Conservation (phyloP, 106 monocot genomes). For the Posidonia australis region DNA sequence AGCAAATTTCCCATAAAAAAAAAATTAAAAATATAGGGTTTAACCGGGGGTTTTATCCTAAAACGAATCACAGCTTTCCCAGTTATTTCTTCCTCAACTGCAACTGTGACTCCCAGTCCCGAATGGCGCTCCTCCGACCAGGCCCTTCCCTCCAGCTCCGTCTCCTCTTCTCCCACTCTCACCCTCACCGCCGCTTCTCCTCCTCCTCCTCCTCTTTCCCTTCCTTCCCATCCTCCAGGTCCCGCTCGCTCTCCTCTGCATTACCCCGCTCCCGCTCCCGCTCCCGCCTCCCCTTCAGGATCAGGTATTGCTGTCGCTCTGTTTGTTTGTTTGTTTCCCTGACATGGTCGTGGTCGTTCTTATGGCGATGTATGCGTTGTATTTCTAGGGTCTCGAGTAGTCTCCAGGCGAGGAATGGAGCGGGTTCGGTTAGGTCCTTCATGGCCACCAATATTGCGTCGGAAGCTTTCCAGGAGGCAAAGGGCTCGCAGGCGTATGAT, state of each 20-base stretch:
- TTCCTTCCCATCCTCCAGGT: background rate
- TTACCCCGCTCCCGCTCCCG: background rate
- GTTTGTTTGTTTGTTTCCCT: background rate
- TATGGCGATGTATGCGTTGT: too few relatives aligned
- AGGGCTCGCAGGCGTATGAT: background rate
- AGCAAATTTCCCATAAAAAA: too few relatives aligned
- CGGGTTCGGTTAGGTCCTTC: background rate
- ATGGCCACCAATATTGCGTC: conserved; percentile 2
- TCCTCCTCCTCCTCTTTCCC: background rate
- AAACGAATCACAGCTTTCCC: too few relatives aligned
- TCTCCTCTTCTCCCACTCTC: background rate
- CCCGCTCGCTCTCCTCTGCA: background rate
- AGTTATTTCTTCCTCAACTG: too few relatives aligned
- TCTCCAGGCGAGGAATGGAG: background rate
- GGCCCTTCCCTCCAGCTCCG: conserved; percentile 3
- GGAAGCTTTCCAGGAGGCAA: conserved; percentile 12
- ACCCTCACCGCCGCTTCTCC: background rate
- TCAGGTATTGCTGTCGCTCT: background rate
- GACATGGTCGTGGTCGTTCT: background rate
- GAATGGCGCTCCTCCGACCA: conserved; percentile 13
- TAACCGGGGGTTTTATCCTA: too few relatives aligned
- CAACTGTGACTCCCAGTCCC: too few relatives aligned
- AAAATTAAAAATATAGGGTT: too few relatives aligned
- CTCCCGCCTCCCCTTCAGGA: background rate
- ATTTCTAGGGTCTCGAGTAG: background rate